phyloP scores from a whole-genome alignment of 371 early-diverging fungal genomes.

The Blakeslea trispora region DNA sequence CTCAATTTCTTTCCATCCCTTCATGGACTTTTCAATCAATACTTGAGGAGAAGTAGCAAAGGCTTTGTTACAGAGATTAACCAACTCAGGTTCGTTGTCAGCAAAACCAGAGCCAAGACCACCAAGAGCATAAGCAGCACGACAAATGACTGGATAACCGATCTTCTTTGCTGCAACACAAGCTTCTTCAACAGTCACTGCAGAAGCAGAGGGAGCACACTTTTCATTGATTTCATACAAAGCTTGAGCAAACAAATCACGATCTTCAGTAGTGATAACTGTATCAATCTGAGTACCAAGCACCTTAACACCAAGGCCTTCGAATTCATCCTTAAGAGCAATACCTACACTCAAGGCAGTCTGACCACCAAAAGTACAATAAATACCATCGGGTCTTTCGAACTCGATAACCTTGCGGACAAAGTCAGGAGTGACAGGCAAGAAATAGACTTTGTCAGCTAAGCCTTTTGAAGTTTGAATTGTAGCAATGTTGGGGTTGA shows the following conservation, averaged over 20 bases:
- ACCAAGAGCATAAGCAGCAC: conserved; percentile 92
- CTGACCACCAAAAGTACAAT: conserved; percentile 95
- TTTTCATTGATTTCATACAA: conserved; percentile 83
- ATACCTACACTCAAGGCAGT: conserved; percentile 94
- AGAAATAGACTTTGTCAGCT: conserved; percentile 94
- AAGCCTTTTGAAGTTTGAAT: conserved; percentile 93
- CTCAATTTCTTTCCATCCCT: conserved; percentile 98
- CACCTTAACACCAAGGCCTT: conserved; percentile 80
- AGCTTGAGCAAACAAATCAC: conserved; percentile 90
- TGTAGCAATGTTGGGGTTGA: conserved; percentile 97
- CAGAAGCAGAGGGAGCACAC: conserved; percentile 81
- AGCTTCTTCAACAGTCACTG: conserved; percentile 80
- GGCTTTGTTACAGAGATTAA: conserved; percentile 76
- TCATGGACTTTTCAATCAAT: conserved; percentile 91
- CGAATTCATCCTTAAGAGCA: conserved; percentile 84
- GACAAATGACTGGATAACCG: conserved; percentile 91
- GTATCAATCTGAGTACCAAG: conserved; percentile 93
- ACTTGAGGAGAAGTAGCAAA: conserved; percentile 88
- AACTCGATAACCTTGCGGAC: conserved; percentile 88
- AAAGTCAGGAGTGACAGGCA: conserved; percentile 91
- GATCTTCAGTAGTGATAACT: conserved; percentile 91
- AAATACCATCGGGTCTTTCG: conserved; percentile 94
- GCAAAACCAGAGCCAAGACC: conserved; percentile 96
- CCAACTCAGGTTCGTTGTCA: conserved; percentile 75
- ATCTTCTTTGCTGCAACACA: conserved; percentile 78